These are phyloP conservation scores for Colletotrichum sp. DNA, from an alignment of 2,329 filamentous ascomycete species.

Conservation along the genomic window DNA sequence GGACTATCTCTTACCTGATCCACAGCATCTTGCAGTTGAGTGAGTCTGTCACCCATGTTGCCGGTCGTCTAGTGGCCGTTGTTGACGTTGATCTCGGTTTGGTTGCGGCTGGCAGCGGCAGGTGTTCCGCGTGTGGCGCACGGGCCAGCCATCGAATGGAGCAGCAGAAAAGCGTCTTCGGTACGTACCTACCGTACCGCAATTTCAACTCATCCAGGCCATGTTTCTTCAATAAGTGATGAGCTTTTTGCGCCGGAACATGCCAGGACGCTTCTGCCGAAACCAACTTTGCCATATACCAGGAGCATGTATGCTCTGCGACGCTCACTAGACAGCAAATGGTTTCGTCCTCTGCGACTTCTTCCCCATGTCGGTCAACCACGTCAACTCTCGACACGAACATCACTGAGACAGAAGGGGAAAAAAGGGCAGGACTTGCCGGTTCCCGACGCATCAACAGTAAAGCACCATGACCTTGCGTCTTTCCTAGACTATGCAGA, in stretches of 20 bases:
- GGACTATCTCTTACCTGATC: conserved; percentile 66
- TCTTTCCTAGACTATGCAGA: conserved; percentile 71
- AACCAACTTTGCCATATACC: no score
- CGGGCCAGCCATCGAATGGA: neutral
- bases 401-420: neutral
- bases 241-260: neutral
- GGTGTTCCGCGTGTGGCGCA: neutral
- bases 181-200: neutral
- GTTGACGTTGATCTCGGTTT: neutral
- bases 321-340: neutral
- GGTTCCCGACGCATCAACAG: conserved; percentile 51
- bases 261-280: neutral
- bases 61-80: neutral
- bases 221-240: neutral
- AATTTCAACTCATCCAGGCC: neutral
- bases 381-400: neutral
- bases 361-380: neutral
- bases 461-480: conserved; percentile 65
- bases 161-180: neutral
- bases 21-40: conserved; percentile 84
- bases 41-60: conserved; percentile 76
- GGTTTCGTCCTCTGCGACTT: neutral
- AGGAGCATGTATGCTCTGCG: neutral
- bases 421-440: conserved; percentile 21
- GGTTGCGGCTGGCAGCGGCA: neutral